A percentile compares a stretch with the other conserved stretches of the same genome.
Conservation (phyloP, 2,329 filamentous ascomycete species). For the Tricladium varicosporioides region DNA sequence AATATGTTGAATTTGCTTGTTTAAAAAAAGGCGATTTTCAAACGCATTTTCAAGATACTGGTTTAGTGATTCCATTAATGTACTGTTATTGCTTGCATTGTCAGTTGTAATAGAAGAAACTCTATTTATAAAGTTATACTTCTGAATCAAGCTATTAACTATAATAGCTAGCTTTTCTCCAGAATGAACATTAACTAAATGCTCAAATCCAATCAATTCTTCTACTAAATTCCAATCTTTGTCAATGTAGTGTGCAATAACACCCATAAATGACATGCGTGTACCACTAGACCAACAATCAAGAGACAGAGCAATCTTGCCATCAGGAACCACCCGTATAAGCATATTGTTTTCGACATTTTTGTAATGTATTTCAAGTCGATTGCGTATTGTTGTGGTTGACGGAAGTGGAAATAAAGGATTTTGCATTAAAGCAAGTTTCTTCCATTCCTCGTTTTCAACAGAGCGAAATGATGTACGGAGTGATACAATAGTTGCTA, state of each 20-base stretch:
- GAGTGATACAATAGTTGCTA: no score
- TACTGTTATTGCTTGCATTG: background rate
- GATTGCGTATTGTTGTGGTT: no score
- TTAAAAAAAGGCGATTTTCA: background rate
- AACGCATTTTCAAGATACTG: background rate
- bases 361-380: no score
- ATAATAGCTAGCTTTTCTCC: background rate
- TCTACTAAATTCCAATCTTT: background rate
- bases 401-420: background rate
- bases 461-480: no score
- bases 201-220: background rate
- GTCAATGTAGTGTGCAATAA: background rate
- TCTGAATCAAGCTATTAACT: background rate
- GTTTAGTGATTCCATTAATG: background rate
- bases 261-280: background rate
- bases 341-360: background rate
- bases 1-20: background rate
- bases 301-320: background rate
- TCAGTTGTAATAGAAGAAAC: background rate
- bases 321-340: background rate
- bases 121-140: background rate
- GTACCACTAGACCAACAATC: background rate
- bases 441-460: background rate
- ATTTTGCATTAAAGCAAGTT: background rate
- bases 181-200: background rate